These are phyloP conservation scores for Nannochloris sp. DNA, from an alignment of 139 green algal species.

Conservation along the genomic window DNA sequence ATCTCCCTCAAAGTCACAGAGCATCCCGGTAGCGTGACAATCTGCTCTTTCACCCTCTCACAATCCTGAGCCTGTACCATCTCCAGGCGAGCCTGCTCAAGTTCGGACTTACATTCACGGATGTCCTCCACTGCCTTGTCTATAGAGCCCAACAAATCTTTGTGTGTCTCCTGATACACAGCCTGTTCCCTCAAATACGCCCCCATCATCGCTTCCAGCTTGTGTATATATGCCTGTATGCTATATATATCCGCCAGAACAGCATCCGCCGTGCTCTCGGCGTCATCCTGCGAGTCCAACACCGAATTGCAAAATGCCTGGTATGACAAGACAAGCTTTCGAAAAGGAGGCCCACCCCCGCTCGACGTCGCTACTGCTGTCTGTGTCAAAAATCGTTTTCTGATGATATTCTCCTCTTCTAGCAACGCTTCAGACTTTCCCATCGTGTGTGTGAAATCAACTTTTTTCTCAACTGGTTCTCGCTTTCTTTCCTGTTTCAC, in stretches of 20 bases:
- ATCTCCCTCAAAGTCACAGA: constrained; percentile 19
- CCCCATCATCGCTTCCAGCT: constrained; percentile 7
- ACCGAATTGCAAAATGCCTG: not conserved
- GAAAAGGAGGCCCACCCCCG: constrained; percentile 17
- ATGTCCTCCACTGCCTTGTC: constrained; percentile 16
- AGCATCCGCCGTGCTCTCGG: not conserved
- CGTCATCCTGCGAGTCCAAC: constrained; percentile 3
- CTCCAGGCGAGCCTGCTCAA: constrained; percentile 18
- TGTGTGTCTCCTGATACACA: constrained; percentile 14
- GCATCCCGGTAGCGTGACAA: constrained; percentile 19
- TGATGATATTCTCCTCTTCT: constrained; percentile 33
- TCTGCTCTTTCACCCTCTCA: constrained; percentile 10
- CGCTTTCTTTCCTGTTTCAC: too few species aligned
- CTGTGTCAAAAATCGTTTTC: constrained; percentile 26
- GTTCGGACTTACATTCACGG: constrained; percentile 17
- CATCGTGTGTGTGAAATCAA: not conserved
- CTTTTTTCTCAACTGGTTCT: too few species aligned
- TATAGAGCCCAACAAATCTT: constrained; percentile 21
- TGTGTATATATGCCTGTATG: constrained; percentile 17
- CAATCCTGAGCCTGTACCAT: constrained; percentile 22
- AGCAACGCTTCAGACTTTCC: constrained; percentile 1
- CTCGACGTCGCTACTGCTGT: constrained; percentile 4
- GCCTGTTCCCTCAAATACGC: constrained; percentile 16
- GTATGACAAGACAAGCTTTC: constrained; percentile 1
- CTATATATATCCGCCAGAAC: constrained; percentile 21